Conservation (phyloP, 164 flowering plant species). For the Umbellularia californica region DNA sequence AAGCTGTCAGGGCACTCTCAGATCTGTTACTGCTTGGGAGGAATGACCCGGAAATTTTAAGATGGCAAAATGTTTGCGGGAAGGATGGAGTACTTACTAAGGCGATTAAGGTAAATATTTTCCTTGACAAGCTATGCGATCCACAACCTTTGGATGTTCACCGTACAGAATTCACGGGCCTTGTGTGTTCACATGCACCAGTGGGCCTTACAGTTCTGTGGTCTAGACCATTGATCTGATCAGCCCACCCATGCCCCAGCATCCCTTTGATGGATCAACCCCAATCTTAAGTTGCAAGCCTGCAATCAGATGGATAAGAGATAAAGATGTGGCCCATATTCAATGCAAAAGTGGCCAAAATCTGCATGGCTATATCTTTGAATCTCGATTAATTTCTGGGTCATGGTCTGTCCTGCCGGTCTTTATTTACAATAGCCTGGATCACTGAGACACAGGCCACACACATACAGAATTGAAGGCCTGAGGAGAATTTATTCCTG, state of each 20-base stretch:
- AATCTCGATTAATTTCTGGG: background rate
- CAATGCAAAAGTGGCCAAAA: background rate
- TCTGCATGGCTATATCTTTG: background rate
- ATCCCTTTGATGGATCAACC: background rate
- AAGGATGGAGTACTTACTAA: conserved; percentile 60
- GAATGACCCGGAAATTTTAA: conserved; percentile 33
- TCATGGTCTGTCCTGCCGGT: background rate
- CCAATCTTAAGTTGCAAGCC: background rate
- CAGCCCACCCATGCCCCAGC: background rate
- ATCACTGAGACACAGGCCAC: background rate
- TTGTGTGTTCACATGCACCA: background rate
- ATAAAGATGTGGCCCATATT: background rate
- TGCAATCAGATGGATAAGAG: background rate
- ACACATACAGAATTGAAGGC: background rate
- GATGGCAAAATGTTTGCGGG: conserved; percentile 63
- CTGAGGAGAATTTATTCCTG: background rate
- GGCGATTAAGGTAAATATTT: conserved; percentile 54
- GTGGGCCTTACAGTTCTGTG: background rate
- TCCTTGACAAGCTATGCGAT: background rate
- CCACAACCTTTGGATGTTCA: background rate
- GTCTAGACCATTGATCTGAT: too few species aligned
- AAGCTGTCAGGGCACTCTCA: conserved; percentile 54
- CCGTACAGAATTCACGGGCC: background rate
- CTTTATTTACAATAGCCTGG: background rate
- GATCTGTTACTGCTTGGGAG: conserved; percentile 35